Conservation (phyloP, 768 basidiomycete species). For the Plicaturopsis crispa region DNA sequence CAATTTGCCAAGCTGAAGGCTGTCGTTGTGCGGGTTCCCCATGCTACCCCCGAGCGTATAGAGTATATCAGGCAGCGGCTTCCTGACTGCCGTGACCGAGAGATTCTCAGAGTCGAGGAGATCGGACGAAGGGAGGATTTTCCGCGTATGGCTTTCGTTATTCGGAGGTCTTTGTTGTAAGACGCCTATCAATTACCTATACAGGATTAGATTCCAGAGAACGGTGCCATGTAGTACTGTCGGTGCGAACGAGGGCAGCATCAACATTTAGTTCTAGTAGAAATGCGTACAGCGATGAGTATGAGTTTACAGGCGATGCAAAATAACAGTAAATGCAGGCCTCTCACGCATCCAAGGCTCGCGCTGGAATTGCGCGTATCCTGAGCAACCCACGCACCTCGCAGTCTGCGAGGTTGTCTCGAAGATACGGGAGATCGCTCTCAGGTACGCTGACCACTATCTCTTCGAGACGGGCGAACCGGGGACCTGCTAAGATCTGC, state of each 20-base stretch:
- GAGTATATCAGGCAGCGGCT: slow-evolving; percentile 6
- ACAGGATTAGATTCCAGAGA: slow-evolving; percentile 9
- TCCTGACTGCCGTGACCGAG: slow-evolving; percentile 7
- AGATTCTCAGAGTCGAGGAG: slow-evolving; percentile 2
- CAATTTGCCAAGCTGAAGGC: no score
- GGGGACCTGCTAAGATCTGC: no score
- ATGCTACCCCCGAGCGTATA: no score
- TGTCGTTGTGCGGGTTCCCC: no score
- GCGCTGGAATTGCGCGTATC: slow-evolving; percentile 56
- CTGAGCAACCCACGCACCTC: slow-evolving; percentile 53
- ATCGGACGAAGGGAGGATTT: slow-evolving; percentile 3
- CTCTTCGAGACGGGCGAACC: no score
- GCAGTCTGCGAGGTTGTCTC: slow-evolving; percentile 35
- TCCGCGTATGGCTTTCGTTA: no score
- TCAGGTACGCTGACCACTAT: background rate
- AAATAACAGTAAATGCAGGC: background rate
- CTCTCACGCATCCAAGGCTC: slow-evolving; percentile 31
- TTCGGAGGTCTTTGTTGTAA: no score
- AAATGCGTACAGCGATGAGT: slow-evolving; percentile 44
- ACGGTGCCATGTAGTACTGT: slow-evolving; percentile 4
- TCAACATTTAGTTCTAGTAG: slow-evolving; percentile 47
- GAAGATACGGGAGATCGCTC: slow-evolving; percentile 8
- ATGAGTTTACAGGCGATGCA: slow-evolving; percentile 54
- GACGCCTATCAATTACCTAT: slow-evolving; percentile 6
- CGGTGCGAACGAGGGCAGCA: slow-evolving; percentile 7